A percentile compares a stretch with the other conserved stretches of the same genome.
phyloP scores from a whole-genome alignment of 805 yeast species.

The Suhomyces canberraensis region DNA sequence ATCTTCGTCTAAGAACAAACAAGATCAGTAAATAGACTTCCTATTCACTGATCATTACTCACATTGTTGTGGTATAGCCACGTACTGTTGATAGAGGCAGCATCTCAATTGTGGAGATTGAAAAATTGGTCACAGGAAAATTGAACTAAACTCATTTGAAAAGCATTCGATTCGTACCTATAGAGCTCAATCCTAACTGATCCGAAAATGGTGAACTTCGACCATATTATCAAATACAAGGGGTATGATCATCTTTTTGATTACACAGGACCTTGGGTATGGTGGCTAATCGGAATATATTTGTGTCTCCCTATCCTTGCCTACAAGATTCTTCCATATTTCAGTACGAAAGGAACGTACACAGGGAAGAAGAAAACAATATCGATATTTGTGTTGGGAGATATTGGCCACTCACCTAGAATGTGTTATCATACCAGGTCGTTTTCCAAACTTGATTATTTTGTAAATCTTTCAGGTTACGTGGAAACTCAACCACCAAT shows the following conservation, averaged over 20 bases:
- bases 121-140: too few species aligned
- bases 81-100: too few species aligned
- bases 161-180: too few species aligned
- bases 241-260: conserved; percentile 12
- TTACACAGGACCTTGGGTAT: conserved; percentile 33
- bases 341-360: conserved; percentile 21
- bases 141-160: too few species aligned
- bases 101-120: too few species aligned
- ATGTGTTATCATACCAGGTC: conserved; percentile 88
- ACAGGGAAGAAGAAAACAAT: conserved; percentile 46
- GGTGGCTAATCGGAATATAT: conserved; percentile 46
- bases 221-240: conserved; percentile 8
- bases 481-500: conserved; percentile 53
- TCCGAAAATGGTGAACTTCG: not conserved
- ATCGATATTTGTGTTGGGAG: conserved; percentile 83
- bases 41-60: too few species aligned
- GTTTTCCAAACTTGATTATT: conserved; percentile 64
- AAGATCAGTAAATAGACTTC: too few species aligned
- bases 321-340: conserved; percentile 38
- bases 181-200: too few species aligned
- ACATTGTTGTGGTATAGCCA: too few species aligned
- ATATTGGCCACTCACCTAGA: conserved; percentile 91
- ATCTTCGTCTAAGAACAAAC: too few species aligned
- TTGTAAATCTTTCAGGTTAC: conserved; percentile 85
- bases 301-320: conserved; percentile 42